Evolutionary conservation across 73 alveolate species (phyloP), one percentile per base, ranked within the genome.

Genomic region (Strombidium stylifer): DNA sequence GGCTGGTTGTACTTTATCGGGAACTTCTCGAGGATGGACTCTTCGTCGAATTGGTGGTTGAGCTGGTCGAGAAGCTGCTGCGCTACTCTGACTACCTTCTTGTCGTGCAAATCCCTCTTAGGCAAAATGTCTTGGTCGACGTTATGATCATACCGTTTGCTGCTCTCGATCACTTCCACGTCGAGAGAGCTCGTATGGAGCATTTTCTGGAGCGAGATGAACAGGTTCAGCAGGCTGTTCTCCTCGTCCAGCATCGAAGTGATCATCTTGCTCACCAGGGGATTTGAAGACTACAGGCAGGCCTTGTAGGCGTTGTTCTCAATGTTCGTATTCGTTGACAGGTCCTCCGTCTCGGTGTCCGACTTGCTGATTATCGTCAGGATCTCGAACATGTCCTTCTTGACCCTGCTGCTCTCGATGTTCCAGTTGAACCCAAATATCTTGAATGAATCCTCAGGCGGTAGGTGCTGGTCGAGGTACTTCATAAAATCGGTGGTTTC

Each of bases 361-460:
- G 37, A 37, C 56, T 15, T 8, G 37, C 37, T 57, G 7, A 64
- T 54, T 46, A 46, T 5, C 25, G 23, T 25, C 24, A 64, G 40
- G 24, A 64, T 10, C 4, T 64, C 78, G 32, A 64, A 64, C 3
- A 46, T 64, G 19, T 14, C 15, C 14, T 18, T 45, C 42, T 39
- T 64, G 32, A 36, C 11, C 35, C 47, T 16, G 5, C 44, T 25
- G 25, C 64, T 64, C 6, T 64, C 52, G 2, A 46, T 64, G 35
- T 20, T 46, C 15, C 47, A 24, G 21, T 64, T 64, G 23, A 64
- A 64, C 15, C 78, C 78, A 64, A 46, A 64, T 28, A 64, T 46
- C 32, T 26, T 41, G 12, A 30, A 64, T 15, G 44, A 2, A 27
- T 64, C 78, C 6, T 2, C 4, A 1, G 49, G 67, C 0, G 78